A percentile compares a stretch with the other conserved stretches of the same genome.
Conservation (phyloP, 2,329 filamentous ascomycete species). For the Colletotrichum salicis region DNA sequence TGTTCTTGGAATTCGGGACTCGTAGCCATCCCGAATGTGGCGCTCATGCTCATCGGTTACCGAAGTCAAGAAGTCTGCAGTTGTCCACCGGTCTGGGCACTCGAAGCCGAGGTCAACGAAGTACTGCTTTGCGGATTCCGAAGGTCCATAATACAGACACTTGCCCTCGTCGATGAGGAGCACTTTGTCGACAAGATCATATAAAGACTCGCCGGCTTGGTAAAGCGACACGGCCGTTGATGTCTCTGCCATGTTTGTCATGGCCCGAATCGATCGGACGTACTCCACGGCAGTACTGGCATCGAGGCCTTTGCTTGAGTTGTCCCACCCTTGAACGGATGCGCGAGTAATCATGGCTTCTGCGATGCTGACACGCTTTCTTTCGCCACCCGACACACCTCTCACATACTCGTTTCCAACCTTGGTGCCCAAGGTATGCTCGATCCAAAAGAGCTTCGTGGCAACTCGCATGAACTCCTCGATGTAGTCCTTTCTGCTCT, state of each 20-base stretch:
- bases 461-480: constrained; percentile 68
- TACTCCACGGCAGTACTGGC: constrained; percentile 74
- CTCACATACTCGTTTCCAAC: constrained; percentile 76
- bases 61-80: constrained; percentile 80
- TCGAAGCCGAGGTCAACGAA: constrained; percentile 78
- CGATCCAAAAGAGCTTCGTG: constrained; percentile 76
- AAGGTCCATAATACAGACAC: constrained; percentile 77
- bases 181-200: constrained; percentile 73
- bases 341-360: constrained; percentile 73
- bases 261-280: constrained; percentile 69
- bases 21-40: constrained; percentile 48
- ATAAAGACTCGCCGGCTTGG: constrained; percentile 66
- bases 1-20: constrained; percentile 66
- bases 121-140: constrained; percentile 72
- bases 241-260: constrained; percentile 71
- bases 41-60: constrained; percentile 73
- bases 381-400: constrained; percentile 70
- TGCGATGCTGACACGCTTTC: constrained; percentile 80
- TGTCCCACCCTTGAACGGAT: constrained; percentile 78
- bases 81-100: constrained; percentile 77
- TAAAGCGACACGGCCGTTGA: constrained; percentile 74
- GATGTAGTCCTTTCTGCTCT: constrained; percentile 65
- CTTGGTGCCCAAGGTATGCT: constrained; percentile 73
- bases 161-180: constrained; percentile 74
- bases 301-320: constrained; percentile 73